phyloP scores from a whole-genome alignment of 768 basidiomycete species.

The Tubosaeta sp. region DNA sequence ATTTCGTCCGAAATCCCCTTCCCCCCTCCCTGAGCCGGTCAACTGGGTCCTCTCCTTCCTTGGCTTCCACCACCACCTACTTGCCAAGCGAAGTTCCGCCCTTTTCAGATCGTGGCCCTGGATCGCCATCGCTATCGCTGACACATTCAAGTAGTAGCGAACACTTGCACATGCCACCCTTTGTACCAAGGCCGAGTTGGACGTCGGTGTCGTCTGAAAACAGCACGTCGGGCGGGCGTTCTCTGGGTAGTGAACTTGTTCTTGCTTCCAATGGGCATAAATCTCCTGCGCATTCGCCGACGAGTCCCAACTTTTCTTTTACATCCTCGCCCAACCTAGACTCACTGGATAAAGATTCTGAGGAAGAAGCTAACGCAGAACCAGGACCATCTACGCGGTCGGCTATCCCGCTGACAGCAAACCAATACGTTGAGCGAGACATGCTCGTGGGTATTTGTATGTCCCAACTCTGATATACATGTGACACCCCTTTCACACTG shows the following conservation, averaged over 20 bases:
- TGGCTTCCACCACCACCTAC: slow-evolving; percentile 2
- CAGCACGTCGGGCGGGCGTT: slow-evolving; percentile 8
- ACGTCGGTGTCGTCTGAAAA: slow-evolving; percentile 25
- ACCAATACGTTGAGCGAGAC: slow-evolving; percentile 53
- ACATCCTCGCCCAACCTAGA: slow-evolving; percentile 12
- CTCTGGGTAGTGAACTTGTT: slow-evolving; percentile 12
- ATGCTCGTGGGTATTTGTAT: slow-evolving; percentile 59
- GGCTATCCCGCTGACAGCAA: slow-evolving; percentile 20
- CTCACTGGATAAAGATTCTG: slow-evolving; percentile 15
- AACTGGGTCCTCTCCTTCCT: slow-evolving; percentile 7
- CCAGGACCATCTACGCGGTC: slow-evolving; percentile 15
- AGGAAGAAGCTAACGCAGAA: slow-evolving; percentile 13
- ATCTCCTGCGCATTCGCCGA: slow-evolving; percentile 16
- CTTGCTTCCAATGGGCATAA: slow-evolving; percentile 11
- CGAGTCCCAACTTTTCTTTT: slow-evolving; percentile 24
- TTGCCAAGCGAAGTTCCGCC: slow-evolving; percentile 11
- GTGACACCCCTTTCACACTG: slow-evolving; percentile 5
- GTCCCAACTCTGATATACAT: slow-evolving; percentile 29
- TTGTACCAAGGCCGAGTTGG: slow-evolving; percentile 20
- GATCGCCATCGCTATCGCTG: slow-evolving; percentile 14
- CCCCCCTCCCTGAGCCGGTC: slow-evolving; percentile 9
- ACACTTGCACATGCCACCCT: slow-evolving; percentile 9
- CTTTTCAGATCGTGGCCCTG: slow-evolving; percentile 9
- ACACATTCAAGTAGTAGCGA: slow-evolving; percentile 16
- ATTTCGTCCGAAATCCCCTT: slow-evolving; percentile 13